These are phyloP conservation scores for Exophiala alcalophila DNA, from an alignment of 2,329 filamentous ascomycete genomes.

Conservation along the genomic window DNA sequence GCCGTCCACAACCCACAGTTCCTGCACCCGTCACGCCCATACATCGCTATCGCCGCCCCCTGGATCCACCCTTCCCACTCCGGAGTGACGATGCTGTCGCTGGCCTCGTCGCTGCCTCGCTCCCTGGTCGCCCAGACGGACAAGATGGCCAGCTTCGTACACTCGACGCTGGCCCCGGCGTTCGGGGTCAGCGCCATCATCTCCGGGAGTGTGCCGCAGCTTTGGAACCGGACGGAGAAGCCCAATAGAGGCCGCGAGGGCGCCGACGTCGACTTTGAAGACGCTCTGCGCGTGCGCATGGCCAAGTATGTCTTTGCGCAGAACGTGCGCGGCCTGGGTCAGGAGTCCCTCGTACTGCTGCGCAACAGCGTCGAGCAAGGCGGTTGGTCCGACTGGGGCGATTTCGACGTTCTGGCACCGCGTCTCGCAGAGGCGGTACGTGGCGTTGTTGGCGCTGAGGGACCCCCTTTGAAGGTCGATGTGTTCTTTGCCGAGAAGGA, in stretches of 20 bases:
- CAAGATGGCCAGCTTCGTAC: slow-evolving; percentile 6
- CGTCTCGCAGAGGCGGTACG: slow-evolving; percentile 6
- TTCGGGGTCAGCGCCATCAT: slow-evolving; percentile 4
- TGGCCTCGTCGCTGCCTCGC: slow-evolving; percentile 4
- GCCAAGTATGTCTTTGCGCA: slow-evolving; percentile 2
- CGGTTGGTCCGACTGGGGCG: slow-evolving; percentile 7
- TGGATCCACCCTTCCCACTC: slow-evolving; percentile 7
- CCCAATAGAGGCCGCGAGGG: slow-evolving; percentile 3
- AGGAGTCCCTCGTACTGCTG: slow-evolving; percentile 5
- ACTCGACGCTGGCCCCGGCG: slow-evolving; percentile 3
- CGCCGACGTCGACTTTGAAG: slow-evolving; percentile 1
- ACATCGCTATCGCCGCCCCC: slow-evolving; percentile 1
- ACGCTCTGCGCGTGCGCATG: background rate
- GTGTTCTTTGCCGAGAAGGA: slow-evolving; percentile 11
- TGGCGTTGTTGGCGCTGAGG: background rate
- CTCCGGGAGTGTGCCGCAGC: slow-evolving; percentile 5
- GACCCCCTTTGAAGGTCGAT: background rate
- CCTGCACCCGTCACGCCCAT: slow-evolving; percentile 5
- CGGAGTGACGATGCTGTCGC: background rate
- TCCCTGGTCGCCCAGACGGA: slow-evolving; percentile 1
- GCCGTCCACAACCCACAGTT: slow-evolving; percentile 5
- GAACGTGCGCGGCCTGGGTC: slow-evolving; percentile 2
- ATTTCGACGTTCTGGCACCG: slow-evolving; percentile 7
- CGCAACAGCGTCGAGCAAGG: background rate
- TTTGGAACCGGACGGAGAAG: slow-evolving; percentile 1